Percentiles rank a stretch among this genome's conserved stretches.
phyloP scores from a whole-genome alignment of 179 eudicot genomes.

The Patellifolia procumbens region DNA sequence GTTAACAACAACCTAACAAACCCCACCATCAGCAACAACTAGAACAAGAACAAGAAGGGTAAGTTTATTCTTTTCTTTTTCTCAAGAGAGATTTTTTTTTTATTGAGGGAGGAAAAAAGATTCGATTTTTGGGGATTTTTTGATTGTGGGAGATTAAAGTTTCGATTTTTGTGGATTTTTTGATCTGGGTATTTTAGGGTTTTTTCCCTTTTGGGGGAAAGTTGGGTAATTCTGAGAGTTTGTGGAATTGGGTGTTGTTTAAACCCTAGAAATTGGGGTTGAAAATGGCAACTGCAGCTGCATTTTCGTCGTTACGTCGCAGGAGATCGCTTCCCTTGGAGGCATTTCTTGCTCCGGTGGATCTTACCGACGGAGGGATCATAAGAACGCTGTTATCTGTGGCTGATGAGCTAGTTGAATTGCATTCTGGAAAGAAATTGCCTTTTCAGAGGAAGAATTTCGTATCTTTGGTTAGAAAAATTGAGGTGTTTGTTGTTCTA shows the following conservation, averaged over 20 bases:
- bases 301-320: constrained; percentile 65
- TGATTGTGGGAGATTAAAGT: not conserved
- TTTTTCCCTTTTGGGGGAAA: too few relatives aligned
- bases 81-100: not conserved
- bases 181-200: not conserved
- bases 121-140: not conserved
- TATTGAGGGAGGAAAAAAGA: not conserved
- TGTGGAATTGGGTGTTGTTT: not conserved
- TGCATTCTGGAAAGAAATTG: constrained; percentile 39
- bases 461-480: constrained; percentile 51
- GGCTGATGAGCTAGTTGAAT: constrained; percentile 41
- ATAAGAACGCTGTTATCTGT: constrained; percentile 47
- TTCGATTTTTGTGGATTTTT: not conserved
- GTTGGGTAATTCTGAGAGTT: not conserved
- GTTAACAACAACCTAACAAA: constrained; percentile 21
- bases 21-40: not conserved
- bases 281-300: constrained; percentile 72
- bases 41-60: constrained; percentile 8
- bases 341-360: constrained; percentile 80
- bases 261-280: constrained; percentile 14
- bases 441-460: constrained; percentile 56
- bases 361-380: constrained; percentile 54
- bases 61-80: not conserved
- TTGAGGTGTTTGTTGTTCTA: constrained; percentile 51
- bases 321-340: constrained; percentile 72